These are phyloP conservation scores for Choanephora cucurbitarum DNA, from an alignment of 371 early-diverging fungal species.

Conservation along the genomic window DNA sequence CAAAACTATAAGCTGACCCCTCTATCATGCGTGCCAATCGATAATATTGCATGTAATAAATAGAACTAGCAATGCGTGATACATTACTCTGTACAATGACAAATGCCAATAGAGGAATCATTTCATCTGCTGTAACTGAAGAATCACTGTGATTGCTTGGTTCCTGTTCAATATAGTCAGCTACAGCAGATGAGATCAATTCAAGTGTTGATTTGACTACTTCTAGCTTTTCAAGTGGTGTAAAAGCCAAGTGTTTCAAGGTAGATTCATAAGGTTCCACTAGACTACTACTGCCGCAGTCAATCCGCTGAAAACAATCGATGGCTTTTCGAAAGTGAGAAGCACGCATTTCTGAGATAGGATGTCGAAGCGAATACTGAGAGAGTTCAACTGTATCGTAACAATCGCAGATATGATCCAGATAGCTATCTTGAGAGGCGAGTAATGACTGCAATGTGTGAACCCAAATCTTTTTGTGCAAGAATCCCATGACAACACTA, in stretches of 20 bases:
- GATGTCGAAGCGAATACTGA: constrained; percentile 44
- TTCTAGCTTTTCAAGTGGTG: constrained; percentile 50
- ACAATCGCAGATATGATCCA: constrained; percentile 35
- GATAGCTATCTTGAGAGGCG: constrained; percentile 39
- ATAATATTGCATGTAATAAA: constrained; percentile 61
- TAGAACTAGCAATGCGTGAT: constrained; percentile 52
- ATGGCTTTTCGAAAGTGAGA: constrained; percentile 39
- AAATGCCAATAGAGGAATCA: constrained; percentile 63
- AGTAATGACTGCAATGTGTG: constrained; percentile 55
- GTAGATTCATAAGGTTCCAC: constrained; percentile 15
- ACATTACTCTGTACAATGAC: constrained; percentile 55
- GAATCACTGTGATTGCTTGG: constrained; percentile 29
- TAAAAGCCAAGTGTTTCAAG: constrained; percentile 33
- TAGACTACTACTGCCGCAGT: constrained; percentile 24
- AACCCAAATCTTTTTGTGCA: constrained; percentile 64
- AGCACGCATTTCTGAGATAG: constrained; percentile 44
- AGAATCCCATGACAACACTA: constrained; percentile 60
- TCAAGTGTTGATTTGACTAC: constrained; percentile 44
- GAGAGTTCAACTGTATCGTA: constrained; percentile 41
- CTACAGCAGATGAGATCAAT: constrained; percentile 39
- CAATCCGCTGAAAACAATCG: constrained; percentile 30
- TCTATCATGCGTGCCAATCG: constrained; percentile 52
- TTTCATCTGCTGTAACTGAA: constrained; percentile 63
- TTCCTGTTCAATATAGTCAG: constrained; percentile 27
- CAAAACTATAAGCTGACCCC: constrained; percentile 54